These are phyloP conservation scores for Pythium insidiosum DNA, from an alignment of 352 stramenopile species.

Conservation along the genomic window DNA sequence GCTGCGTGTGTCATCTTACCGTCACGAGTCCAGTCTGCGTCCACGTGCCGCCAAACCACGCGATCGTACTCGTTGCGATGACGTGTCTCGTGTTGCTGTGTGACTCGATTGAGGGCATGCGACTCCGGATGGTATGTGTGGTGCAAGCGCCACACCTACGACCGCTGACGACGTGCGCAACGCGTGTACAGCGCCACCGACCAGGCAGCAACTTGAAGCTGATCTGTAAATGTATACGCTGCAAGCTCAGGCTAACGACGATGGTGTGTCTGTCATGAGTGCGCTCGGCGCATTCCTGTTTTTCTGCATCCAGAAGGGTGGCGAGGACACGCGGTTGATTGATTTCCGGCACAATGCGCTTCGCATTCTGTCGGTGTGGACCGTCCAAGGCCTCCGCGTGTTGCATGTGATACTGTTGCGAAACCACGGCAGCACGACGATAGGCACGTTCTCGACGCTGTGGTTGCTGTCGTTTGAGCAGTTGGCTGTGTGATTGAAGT, in stretches of 20 bases:
- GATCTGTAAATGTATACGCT: no score
- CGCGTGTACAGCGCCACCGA: no score
- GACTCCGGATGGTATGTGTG: no score
- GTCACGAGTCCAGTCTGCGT: no score
- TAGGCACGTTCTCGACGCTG: conserved; percentile 29
- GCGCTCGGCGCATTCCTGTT: conserved; percentile 74
- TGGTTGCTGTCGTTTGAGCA: conserved; percentile 35
- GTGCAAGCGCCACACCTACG: no score
- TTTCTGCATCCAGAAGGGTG: conserved; percentile 48
- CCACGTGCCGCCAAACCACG: no score
- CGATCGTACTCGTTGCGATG: no score
- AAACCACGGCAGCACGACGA: conserved; percentile 18
- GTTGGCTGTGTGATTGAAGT: conserved; percentile 70
- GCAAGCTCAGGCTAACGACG: conserved; percentile 36
- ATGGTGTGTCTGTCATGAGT: conserved; percentile 75
- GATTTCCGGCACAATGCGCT: conserved; percentile 51
- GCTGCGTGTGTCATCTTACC: no score
- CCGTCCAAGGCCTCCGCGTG: conserved; percentile 78
- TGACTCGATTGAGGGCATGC: no score
- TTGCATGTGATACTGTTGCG: conserved; percentile 58
- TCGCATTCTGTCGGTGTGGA: conserved; percentile 76
- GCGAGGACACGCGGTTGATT: conserved; percentile 67
- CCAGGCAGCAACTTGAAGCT: no score
- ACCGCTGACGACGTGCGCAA: no score
- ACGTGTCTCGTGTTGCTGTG: no score